Evolutionary conservation across 1,284 basidiomycete species (phyloP).

Genomic region (Pulveroboletus sp.): DNA sequence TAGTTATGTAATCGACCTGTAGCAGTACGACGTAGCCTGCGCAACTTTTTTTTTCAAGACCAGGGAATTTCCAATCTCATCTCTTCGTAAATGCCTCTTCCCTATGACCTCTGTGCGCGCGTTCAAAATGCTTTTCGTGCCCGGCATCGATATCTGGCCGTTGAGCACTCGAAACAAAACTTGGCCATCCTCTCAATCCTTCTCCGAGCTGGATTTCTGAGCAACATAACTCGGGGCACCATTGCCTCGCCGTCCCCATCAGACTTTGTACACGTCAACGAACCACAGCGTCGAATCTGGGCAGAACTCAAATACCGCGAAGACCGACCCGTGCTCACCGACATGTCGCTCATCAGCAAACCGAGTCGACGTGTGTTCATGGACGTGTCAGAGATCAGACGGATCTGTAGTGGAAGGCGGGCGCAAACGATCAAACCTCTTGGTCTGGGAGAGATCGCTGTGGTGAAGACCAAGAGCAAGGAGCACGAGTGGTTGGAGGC

Average conservation of each 20-base stretch:
- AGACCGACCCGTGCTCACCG: slow-evolving; percentile 75
- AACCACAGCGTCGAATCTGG: slow-evolving; percentile 78
- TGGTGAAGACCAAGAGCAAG: slow-evolving; percentile 68
- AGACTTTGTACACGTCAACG: slow-evolving; percentile 55
- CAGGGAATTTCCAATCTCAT: neutral
- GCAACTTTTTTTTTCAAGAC: neutral
- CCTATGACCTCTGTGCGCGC: slow-evolving; percentile 82
- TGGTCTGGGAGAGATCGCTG: slow-evolving; percentile 84
- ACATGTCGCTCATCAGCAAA: slow-evolving; percentile 39
- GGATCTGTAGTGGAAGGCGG: slow-evolving; percentile 72
- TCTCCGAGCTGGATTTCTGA: slow-evolving; percentile 83
- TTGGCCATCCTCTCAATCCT: slow-evolving; percentile 83
- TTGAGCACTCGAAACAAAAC: slow-evolving; percentile 81
- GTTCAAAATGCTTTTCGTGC: slow-evolving; percentile 88
- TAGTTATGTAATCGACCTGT: neutral
- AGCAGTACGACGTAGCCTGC: neutral
- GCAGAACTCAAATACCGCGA: slow-evolving; percentile 88
- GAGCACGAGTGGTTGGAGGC: slow-evolving; percentile 69
- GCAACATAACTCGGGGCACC: slow-evolving; percentile 80
- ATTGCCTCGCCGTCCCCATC: slow-evolving; percentile 61
- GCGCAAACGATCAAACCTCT: slow-evolving; percentile 74
- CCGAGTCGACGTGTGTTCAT: slow-evolving; percentile 61
- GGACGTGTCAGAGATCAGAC: slow-evolving; percentile 67
- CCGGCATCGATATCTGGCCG: slow-evolving; percentile 69
- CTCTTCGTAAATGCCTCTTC: slow-evolving; percentile 53